Evolutionary conservation across 306 rosid genomes (phyloP), one percentile per base, ranked within the genome.

Genomic region (Cicer cuneatum): DNA sequence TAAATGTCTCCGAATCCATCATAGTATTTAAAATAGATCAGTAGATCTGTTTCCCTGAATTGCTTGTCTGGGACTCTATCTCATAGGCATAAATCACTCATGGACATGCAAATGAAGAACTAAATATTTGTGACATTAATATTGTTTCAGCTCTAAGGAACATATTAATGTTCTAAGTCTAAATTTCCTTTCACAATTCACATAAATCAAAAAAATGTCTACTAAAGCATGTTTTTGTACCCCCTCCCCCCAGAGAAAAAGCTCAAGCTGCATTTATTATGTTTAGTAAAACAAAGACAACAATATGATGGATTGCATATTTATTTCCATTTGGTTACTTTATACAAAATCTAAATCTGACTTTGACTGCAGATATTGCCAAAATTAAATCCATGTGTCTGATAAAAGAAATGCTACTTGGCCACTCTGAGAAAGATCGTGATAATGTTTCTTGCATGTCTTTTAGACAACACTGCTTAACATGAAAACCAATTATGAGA

Each of bases 11-110:
- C 56, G 61, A 43, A 79, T 51, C 49, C 52, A 73, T 41, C 38
- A 1, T 51, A 60, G 54, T 69, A 67, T 43, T 57, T 51, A 72
- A 59, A 72, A 35, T 59, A 80, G 12, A 75, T 63, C 42, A 35
- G 60, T 6, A 46, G 1, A 37, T 24, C 18, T 54, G 43, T 47
- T 5, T 7, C 45, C 39, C 15, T 67, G 69, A 72, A 80, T 51
- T 33, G 72, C 64, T 40, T 29, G 38, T 21, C 69, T 60, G 46
- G 41, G 39, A 18, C 60, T 21, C 42, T 46, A 48, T 42, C 35
- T 59, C 51, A 51, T 21, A 51, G 14, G 59, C 52, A 59, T 2
- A 47, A 15, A 56, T 58, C 48, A 80, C 10, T 66, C 57, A 38
- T 54, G 64, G 66, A 66, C 63, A 58, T 47, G 21, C 37, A 67